These are phyloP conservation scores for Diatrype stigma DNA, from an alignment of 2,329 filamentous ascomycete genomes.

Conservation along the genomic window DNA sequence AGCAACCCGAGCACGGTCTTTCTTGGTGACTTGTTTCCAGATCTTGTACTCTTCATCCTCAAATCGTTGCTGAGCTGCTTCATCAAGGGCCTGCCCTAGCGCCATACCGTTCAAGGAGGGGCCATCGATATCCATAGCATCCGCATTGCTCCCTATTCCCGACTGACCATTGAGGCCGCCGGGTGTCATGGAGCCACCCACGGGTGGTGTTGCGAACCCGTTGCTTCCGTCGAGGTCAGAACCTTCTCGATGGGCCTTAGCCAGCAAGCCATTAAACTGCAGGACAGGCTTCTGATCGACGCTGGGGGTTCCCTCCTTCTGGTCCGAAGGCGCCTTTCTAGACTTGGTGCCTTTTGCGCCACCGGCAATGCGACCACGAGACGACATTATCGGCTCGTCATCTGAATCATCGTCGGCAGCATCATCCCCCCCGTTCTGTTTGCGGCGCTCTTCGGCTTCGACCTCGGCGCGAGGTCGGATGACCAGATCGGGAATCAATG, in stretches of 20 bases:
- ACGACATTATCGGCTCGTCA: slow-evolving; percentile 98
- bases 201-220: slow-evolving; percentile 78
- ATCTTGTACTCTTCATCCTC: slow-evolving; percentile 95
- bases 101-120: slow-evolving; percentile 64
- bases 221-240: slow-evolving; percentile 84
- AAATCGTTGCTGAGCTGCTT: slow-evolving; percentile 69
- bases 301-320: slow-evolving; percentile 74
- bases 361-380: slow-evolving; percentile 82
- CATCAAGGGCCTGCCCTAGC: slow-evolving; percentile 58
- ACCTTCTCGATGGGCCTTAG: slow-evolving; percentile 59
- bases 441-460: slow-evolving; percentile 79
- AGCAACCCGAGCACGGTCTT: slow-evolving; percentile 80
- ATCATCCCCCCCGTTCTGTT: slow-evolving; percentile 79
- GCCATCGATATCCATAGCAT: slow-evolving; percentile 84
- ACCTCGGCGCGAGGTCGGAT: slow-evolving; percentile 91
- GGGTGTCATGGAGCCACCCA: slow-evolving; percentile 72
- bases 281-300: slow-evolving; percentile 70
- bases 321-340: slow-evolving; percentile 68
- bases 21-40: slow-evolving; percentile 99
- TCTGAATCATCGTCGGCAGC: slow-evolving; percentile 88
- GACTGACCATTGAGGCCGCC: slow-evolving; percentile 64
- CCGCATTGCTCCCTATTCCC: slow-evolving; percentile 67
- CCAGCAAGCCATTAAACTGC: slow-evolving; percentile 61
- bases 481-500: slow-evolving; percentile 86
- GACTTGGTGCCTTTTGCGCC: slow-evolving; percentile 75